Evolutionary conservation across 108 stramenopile species (phyloP), one percentile per base, ranked within the genome.

Genomic region (Pseudonitzschia multiseries): DNA sequence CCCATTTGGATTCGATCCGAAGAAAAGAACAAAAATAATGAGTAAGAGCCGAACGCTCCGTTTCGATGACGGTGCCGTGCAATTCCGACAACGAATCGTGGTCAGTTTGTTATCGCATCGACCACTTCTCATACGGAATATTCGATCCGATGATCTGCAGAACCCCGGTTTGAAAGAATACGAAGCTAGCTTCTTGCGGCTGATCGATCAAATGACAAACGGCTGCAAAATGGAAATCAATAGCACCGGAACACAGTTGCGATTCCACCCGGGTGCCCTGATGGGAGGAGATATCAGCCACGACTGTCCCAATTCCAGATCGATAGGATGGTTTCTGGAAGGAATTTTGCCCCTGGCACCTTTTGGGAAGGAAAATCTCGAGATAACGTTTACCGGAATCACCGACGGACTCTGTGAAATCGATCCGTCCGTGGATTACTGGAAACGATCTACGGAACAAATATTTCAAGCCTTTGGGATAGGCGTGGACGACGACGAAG

Each of bases 161-260:
- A 77, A 84, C 26, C 95, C 95, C 18, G 95, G 95, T 32, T 71
- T 96, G 41, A 88, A 81, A 54, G 85, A 88, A 21, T 83, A 93
- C 70, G 95, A 96, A 75, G 93, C 91, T n/a, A 87, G 83, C 62
- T 96, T 96, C 68, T 67, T 96, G 46, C 85, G 97, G 27, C 75
- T 99, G 26, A 40, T 99, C 29, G 98, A 99, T 68, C 78, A 80
- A 56, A 86, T 99, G 79, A 98, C 97, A 56, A 97, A 98, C 76
- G 99, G 99, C 4, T 92, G 89, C 8, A 76, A 81, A 56, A 89
- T 99, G 31, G 97, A 98, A 74, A 99, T 99, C 81, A 99, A 99
- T 77, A 89, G 89, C 44, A 99, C 99, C 0, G 99, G 99, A 27
- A 99, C 99, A 26, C 90, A 90, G 68, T 75, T 99, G 6, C 75